A percentile compares a stretch with the other conserved stretches of the same genome.
phyloP scores from a whole-genome alignment of 1,284 basidiomycete genomes.

The Anthracocystis walkeri region DNA sequence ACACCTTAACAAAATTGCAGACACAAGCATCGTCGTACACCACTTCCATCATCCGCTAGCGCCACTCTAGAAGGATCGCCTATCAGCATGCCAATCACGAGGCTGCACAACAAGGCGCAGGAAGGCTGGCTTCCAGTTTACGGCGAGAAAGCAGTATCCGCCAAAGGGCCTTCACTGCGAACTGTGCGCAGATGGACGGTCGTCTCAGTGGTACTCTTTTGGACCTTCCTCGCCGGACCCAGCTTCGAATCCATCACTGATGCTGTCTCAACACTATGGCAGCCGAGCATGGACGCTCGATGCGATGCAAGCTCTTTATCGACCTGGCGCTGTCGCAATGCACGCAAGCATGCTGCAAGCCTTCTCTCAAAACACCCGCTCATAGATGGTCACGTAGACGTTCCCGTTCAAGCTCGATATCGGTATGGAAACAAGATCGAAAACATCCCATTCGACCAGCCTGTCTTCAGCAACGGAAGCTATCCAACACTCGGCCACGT shows the following conservation, averaged over 20 bases:
- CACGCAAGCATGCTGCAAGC: conserved; percentile 21
- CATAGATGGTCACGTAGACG: conserved; percentile 54
- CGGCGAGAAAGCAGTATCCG: background rate
- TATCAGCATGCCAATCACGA: background rate
- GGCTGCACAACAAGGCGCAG: conserved; percentile 5
- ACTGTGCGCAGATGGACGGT: background rate
- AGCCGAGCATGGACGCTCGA: conserved; percentile 12
- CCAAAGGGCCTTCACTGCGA: background rate
- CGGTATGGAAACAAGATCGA: conserved; percentile 44
- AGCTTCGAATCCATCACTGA: conserved; percentile 4
- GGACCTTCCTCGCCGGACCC: background rate
- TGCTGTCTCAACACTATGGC: background rate
- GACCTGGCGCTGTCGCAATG: conserved; percentile 21
- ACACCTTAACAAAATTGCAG: background rate
- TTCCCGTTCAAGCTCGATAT: conserved; percentile 43
- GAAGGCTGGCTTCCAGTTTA: conserved; percentile 12
- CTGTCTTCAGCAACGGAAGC: conserved; percentile 25
- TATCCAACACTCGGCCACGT: conserved; percentile 36
- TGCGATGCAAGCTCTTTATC: background rate
- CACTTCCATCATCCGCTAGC: background rate
- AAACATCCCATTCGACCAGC: conserved; percentile 40
- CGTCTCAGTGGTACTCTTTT: background rate
- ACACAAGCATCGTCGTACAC: background rate
- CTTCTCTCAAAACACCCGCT: conserved; percentile 38
- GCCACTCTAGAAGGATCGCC: background rate